Base-by-base conservation (phyloP, 2,329 filamentous ascomycete genomes). In the Cordyceps militaris region DNA sequence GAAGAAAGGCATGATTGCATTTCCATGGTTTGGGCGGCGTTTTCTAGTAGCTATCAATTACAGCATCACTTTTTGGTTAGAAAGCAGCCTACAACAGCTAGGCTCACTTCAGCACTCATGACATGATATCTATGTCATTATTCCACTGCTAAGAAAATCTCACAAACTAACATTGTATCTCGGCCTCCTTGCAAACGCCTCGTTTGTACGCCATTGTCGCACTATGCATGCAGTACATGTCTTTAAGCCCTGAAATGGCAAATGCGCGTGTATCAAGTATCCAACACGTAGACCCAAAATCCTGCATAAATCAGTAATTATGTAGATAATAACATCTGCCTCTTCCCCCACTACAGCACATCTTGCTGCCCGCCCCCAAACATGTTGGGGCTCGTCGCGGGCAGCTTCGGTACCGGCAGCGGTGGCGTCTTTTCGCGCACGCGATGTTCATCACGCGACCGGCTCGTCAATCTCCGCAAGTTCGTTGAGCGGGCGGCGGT, bases 341-440 rank as follows among this genome's bases (percentile, higher is more conserved):
- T 38, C 34, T 57, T 32, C 6, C 21, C 21, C 9, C 11, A 16
- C 34, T 57, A 73, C 34, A 71, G 59, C 65, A 73, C 70, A 47
- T 75, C 72, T 1, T 71, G 71, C 14, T 72, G 67, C 9, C 70
- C 69, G 24, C 69, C 70, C 1, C 69, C 64, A 52, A 69, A 69
- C 30, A 70, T 58, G 24, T 26, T 69, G 71, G 52, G 42, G 23
- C 40, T 56, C n/a, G 40, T 65, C 11, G 38, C 67, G 10, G 66
- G 66, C 55, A 79, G 67, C 52, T 75, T 75, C 3, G 77, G 74
- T 16, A 76, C 69, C 14, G 74, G 71, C 48, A 74, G 74, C 19
- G 70, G 67, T 16, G 71, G 73, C 40, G 73, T 63, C 46, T 65
- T 71, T 26, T 71, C 67, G 13, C 68, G 63, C 8, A 62, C 64